Evolutionary conservation across 192 early-diverging fungal species (phyloP), one percentile per base, ranked within the genome.

Genomic region (Backusella parvicylindrica): DNA sequence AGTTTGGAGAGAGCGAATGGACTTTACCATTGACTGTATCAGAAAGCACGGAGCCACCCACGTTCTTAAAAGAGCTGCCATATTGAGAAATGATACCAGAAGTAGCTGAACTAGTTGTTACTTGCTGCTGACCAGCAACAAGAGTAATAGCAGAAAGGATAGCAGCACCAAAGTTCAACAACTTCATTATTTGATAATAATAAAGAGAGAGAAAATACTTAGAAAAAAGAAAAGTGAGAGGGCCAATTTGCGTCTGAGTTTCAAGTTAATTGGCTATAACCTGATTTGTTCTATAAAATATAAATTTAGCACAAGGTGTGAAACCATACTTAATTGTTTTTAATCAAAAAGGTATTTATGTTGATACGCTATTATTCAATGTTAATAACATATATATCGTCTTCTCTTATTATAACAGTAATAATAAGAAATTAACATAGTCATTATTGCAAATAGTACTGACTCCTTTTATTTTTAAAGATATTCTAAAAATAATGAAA

Each of bases 21-120:
- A 12, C 28, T 38, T 70, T 78, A 82, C 80, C 76, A 72, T 82
- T 82, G 64, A 82, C 76, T 15, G 28, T 37, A 47, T 73, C 74
- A 68, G 50, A 53, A 47, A 82, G 74, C 2, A 82, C 73, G 28
- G 50, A 50, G 36, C 80, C 80, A 12, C 80, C 80, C 1, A 23
- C 23, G 31, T 80, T 76, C 18, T 56, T 70, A 26, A 77, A 77
- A 11, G 21, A 37, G 36, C 18, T 28, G 12, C 41, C 63, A 66
- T 77, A 77, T 36, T 77, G 69, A 37, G 76, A 47, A 8, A 70
- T 63, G 5, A 72, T 49, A 16, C n/a, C 3, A 37, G 26, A 43
- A 36, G 60, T n/a, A 18, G 18, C 2, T 23, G 31, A 66, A 21
- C 31, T 72, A 1, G 35, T 50, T 15, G 38, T 60, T 40, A 60